These are phyloP conservation scores for Clonostachys rosea DNA, from an alignment of 2,329 filamentous ascomycete genomes.

Conservation along the genomic window DNA sequence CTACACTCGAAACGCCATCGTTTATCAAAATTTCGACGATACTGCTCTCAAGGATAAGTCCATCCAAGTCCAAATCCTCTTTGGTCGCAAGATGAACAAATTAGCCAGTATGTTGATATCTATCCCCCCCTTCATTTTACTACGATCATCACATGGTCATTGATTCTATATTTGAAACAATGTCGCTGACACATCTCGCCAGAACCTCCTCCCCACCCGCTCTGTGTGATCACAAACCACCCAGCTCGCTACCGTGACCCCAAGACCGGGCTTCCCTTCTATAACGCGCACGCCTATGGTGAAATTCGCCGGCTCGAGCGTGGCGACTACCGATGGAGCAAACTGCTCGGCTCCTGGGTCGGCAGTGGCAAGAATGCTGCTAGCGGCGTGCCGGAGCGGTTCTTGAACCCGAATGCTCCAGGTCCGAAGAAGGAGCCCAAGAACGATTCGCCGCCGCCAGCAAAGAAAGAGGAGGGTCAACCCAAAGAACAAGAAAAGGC, in stretches of 20 bases:
- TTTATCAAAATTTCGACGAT: slow-evolving; percentile 56
- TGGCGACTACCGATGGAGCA: slow-evolving; percentile 80
- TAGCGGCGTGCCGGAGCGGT: slow-evolving; percentile 75
- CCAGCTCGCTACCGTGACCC: slow-evolving; percentile 83
- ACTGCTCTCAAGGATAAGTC: slow-evolving; percentile 50
- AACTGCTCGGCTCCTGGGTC: slow-evolving; percentile 76
- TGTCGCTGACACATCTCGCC: slow-evolving; percentile 3
- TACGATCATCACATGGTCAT: slow-evolving; percentile 1
- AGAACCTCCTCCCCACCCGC: slow-evolving; percentile 46
- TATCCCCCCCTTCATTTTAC: neutral
- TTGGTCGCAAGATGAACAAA: slow-evolving; percentile 53
- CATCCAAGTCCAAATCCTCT: slow-evolving; percentile 54
- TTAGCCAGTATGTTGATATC: slow-evolving; percentile 41
- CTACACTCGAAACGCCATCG: slow-evolving; percentile 53
- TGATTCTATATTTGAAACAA: neutral
- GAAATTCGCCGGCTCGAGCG: slow-evolving; percentile 71
- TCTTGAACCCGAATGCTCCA: slow-evolving; percentile 37
- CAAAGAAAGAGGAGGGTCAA: slow-evolving; percentile 10
- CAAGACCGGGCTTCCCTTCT: slow-evolving; percentile 76
- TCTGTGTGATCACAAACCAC: slow-evolving; percentile 80
- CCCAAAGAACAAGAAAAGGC: slow-evolving; percentile 5
- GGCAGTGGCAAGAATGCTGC: slow-evolving; percentile 63
- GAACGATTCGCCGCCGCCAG: neutral
- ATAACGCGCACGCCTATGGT: slow-evolving; percentile 73
- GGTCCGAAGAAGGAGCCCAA: slow-evolving; percentile 5